These are phyloP conservation scores for Leishmania gerbilli DNA, from an alignment of 208 protist species.

Conservation along the genomic window DNA sequence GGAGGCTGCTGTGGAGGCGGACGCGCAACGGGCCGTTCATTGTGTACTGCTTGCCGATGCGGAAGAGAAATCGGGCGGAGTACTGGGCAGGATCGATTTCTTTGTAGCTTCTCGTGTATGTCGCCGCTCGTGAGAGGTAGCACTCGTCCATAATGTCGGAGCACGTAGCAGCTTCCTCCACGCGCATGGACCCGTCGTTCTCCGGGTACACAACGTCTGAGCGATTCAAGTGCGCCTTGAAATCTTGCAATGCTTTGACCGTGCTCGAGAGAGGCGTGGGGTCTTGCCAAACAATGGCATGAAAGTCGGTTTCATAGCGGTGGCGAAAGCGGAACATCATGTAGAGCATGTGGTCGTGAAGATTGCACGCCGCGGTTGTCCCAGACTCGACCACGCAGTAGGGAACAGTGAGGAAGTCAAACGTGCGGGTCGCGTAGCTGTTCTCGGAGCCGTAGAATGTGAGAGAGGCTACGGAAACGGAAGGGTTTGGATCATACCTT, in stretches of 20 bases:
- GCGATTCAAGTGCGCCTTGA: conserved; percentile 22
- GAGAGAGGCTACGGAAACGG: conserved; percentile 17
- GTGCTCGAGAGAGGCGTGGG: conserved; percentile 11
- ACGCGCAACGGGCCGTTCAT: conserved; percentile 20
- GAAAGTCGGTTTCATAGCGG: conserved; percentile 28
- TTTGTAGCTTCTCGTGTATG: conserved; percentile 36
- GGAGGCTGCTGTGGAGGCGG: conserved; percentile 23
- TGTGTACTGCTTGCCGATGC: conserved; percentile 24
- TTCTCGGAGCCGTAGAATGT: conserved; percentile 10
- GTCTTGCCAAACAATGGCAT: conserved; percentile 28
- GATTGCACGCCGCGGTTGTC: conserved; percentile 5
- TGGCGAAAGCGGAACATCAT: conserved; percentile 32
- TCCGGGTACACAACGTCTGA: conserved; percentile 22
- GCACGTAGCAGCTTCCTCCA: conserved; percentile 30
- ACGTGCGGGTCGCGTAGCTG: not conserved
- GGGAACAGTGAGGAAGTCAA: conserved; percentile 23
- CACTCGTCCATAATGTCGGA: conserved; percentile 33
- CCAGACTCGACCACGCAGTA: conserved; percentile 16
- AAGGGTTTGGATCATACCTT: conserved; percentile 5
- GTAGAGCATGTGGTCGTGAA: conserved; percentile 18
- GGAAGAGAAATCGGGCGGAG: conserved; percentile 29
- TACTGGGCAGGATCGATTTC: conserved; percentile 22
- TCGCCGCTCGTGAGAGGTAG: conserved; percentile 21
- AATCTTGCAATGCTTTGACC: conserved; percentile 13
- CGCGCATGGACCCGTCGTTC: conserved; percentile 12